Conservation (phyloP, 495 filamentous ascomycete genomes). For the Neurospora sp. region DNA sequence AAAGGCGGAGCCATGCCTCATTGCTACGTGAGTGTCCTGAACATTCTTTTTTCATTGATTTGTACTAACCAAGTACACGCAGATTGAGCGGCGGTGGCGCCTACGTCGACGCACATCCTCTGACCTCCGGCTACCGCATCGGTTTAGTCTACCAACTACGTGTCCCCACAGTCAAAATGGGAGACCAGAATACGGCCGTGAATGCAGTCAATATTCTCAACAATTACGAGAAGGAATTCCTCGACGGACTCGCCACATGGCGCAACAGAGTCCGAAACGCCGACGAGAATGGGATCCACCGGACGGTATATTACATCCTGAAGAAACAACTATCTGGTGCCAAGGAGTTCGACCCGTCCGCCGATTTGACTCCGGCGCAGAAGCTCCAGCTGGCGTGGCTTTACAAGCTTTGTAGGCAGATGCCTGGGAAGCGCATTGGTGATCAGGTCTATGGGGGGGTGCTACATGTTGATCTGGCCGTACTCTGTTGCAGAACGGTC, state of each 20-base stretch:
- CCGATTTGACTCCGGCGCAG: neutral
- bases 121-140: neutral
- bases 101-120: neutral
- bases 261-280: neutral
- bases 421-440: neutral
- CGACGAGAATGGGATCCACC: neutral
- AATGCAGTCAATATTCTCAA: neutral
- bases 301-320: neutral
- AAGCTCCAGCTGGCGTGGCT: neutral
- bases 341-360: neutral
- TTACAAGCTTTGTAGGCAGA: neutral
- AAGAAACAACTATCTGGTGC: neutral
- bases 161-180: neutral
- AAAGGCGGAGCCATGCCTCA: neutral
- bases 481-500: neutral
- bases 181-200: neutral
- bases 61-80: neutral
- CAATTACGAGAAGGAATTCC: neutral
- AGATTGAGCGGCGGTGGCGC: neutral
- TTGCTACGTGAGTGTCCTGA: neutral
- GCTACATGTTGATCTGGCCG: neutral
- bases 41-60: neutral
- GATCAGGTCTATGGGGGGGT: neutral
- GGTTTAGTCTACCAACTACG: constrained; percentile 2
- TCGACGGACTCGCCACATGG: neutral